Percentiles rank a stretch among this genome's conserved stretches.
phyloP scores from a whole-genome alignment of 352 stramenopile species.

The Phytophthora meadii region DNA sequence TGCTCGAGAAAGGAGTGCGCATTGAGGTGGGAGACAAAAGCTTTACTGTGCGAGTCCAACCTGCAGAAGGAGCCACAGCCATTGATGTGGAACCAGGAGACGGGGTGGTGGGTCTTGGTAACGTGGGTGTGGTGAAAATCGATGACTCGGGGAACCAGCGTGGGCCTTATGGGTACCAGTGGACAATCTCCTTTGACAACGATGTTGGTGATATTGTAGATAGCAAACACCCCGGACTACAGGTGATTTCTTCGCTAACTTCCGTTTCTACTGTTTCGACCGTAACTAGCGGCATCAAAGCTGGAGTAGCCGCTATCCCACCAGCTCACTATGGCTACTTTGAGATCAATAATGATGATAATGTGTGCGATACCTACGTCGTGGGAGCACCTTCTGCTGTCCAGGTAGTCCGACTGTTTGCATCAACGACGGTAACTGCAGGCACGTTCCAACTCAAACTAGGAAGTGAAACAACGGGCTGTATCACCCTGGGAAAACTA shows the following conservation, averaged over 20 bases:
- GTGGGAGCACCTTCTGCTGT: constrained; percentile 63
- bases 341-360: constrained; percentile 61
- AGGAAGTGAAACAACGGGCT: constrained; percentile 54
- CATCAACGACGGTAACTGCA: constrained; percentile 61
- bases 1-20: constrained; percentile 44
- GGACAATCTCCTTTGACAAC: constrained; percentile 71
- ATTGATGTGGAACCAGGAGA: constrained; percentile 58
- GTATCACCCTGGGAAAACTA: constrained; percentile 53
- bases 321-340: constrained; percentile 57
- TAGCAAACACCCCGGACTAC: constrained; percentile 50
- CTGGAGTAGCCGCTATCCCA: constrained; percentile 32
- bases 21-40: constrained; percentile 41
- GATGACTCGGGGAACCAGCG: constrained; percentile 47
- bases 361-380: constrained; percentile 68
- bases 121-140: constrained; percentile 44
- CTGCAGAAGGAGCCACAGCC: constrained; percentile 33
- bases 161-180: constrained; percentile 68
- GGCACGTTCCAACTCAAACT: constrained; percentile 66
- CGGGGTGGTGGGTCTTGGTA: constrained; percentile 16
- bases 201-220: constrained; percentile 46
- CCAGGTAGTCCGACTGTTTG: constrained; percentile 79
- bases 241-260: constrained; percentile 55
- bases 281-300: constrained; percentile 34
- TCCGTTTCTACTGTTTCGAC: constrained; percentile 47
- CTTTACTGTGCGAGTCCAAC: constrained; percentile 58